Percentiles rank a stretch among this genome's conserved stretches.
Conservation (phyloP, 2,329 filamentous ascomycete species). For the Penicillium verrucosum region DNA sequence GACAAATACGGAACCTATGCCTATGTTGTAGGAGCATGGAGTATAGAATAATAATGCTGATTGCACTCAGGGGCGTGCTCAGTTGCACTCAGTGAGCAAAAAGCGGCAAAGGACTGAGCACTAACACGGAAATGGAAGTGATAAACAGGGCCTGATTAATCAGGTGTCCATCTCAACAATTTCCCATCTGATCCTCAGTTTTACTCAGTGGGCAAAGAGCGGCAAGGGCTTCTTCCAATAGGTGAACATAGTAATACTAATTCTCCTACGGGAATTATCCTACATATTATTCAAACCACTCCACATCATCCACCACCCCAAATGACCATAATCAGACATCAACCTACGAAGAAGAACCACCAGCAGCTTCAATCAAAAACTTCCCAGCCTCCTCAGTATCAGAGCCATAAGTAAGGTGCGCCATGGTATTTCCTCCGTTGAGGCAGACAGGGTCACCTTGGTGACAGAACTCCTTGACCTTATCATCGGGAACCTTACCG, state of each 20-base stretch:
- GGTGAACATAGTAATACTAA: not conserved
- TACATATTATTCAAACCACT: not conserved
- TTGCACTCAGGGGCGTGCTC: too few relatives aligned
- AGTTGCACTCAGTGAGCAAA: too few relatives aligned
- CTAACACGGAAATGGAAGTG: too few relatives aligned
- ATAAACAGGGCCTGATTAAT: too few relatives aligned
- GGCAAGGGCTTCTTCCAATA: not conserved
- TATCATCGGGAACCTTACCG: constrained; percentile 39
- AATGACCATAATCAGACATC: not conserved
- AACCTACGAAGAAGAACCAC: constrained; percentile 4
- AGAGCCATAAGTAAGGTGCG: constrained; percentile 42
- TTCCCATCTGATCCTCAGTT: too few relatives aligned
- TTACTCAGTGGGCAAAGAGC: not conserved
- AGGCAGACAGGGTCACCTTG: constrained; percentile 51
- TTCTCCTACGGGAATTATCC: not conserved
- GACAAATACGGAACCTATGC: too few relatives aligned
- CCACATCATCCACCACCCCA: not conserved
- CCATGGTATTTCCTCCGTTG: constrained; percentile 43
- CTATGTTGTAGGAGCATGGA: too few relatives aligned
- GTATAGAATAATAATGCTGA: too few relatives aligned
- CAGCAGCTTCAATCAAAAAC: constrained; percentile 34
- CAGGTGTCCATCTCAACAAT: too few relatives aligned
- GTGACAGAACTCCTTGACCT: constrained; percentile 51
- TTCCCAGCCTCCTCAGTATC: constrained; percentile 38
- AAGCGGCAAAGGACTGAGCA: too few relatives aligned